Evolutionary conservation across 805 yeast species (phyloP).

Genomic region (Yarrowia deformans): DNA sequence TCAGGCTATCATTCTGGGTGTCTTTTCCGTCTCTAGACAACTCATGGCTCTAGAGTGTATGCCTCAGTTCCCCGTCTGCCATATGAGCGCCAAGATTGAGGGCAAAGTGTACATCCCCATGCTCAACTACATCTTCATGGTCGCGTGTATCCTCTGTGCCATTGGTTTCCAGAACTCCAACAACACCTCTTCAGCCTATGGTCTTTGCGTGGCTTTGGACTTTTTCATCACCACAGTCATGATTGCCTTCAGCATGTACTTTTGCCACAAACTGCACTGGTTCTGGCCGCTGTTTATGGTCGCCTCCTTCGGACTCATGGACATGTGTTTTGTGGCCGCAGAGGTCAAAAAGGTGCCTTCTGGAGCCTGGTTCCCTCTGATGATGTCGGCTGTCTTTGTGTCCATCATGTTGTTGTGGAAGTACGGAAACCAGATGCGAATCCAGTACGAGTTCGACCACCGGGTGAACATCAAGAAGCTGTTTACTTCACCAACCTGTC

Average conservation of each 20-base stretch:
- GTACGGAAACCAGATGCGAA: slow-evolving; percentile 28
- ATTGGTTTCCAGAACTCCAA: slow-evolving; percentile 56
- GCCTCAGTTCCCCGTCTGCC: slow-evolving; percentile 58
- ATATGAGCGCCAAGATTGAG: slow-evolving; percentile 54
- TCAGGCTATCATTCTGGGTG: slow-evolving; percentile 65
- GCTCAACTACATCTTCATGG: slow-evolving; percentile 59
- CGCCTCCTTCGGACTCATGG: slow-evolving; percentile 57
- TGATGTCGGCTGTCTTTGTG: slow-evolving; percentile 39
- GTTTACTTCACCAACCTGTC: slow-evolving; percentile 8
- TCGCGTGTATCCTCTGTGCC: slow-evolving; percentile 59
- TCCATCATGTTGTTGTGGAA: slow-evolving; percentile 31
- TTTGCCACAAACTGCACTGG: slow-evolving; percentile 55
- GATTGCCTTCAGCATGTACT: slow-evolving; percentile 56
- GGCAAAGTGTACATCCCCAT: slow-evolving; percentile 64
- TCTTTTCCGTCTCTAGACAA: slow-evolving; percentile 61
- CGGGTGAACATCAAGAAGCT: slow-evolving; percentile 28
- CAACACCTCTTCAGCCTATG: slow-evolving; percentile 63
- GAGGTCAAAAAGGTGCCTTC: slow-evolving; percentile 61
- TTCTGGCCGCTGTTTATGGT: slow-evolving; percentile 52
- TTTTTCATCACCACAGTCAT: slow-evolving; percentile 60
- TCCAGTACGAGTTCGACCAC: slow-evolving; percentile 29
- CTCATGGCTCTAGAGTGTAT: slow-evolving; percentile 62
- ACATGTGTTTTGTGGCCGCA: slow-evolving; percentile 56
- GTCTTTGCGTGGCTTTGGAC: slow-evolving; percentile 64
- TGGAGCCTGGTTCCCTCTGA: slow-evolving; percentile 69